These are phyloP conservation scores for Suhomyces faveliae DNA, from an alignment of 805 yeast genomes.

Conservation along the genomic window DNA sequence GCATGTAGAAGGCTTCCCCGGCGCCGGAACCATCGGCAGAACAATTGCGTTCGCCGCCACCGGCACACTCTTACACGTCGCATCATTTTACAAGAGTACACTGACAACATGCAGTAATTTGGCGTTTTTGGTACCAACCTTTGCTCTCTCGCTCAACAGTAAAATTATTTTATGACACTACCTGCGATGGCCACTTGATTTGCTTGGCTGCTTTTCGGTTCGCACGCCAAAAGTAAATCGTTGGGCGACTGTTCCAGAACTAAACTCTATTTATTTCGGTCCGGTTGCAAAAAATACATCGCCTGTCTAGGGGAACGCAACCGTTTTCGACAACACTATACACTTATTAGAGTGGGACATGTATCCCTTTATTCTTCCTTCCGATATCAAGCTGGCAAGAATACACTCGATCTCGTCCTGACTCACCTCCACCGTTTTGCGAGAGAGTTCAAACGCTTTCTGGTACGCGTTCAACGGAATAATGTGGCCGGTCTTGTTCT, in stretches of 20 bases:
- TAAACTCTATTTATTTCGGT: not conserved
- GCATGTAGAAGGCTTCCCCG: not conserved
- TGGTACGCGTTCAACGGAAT: constrained; percentile 43
- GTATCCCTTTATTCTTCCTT: constrained; percentile 71
- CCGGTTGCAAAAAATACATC: not conserved
- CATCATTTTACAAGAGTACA: not conserved
- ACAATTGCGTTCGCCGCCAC: not conserved
- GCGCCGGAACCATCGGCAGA: not conserved
- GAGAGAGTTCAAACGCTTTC: constrained; percentile 40
- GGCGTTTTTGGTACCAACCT: not conserved
- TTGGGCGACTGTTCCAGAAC: not conserved
- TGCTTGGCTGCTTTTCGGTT: not conserved
- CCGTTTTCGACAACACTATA: constrained; percentile 70
- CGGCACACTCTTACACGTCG: not conserved
- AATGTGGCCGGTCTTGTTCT: constrained; percentile 28
- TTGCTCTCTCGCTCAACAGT: too few relatives aligned
- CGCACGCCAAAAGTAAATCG: too few relatives aligned
- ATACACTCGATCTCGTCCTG: constrained; percentile 58
- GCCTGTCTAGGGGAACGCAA: constrained; percentile 57
- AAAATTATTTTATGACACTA: too few relatives aligned
- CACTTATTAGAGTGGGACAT: constrained; percentile 73
- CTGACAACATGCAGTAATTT: not conserved
- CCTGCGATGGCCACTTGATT: not conserved
- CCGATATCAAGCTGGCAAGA: constrained; percentile 62
- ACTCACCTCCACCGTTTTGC: not conserved